Base-by-base conservation (phyloP, 768 basidiomycete genomes). In the Boletus reticulatus region DNA sequence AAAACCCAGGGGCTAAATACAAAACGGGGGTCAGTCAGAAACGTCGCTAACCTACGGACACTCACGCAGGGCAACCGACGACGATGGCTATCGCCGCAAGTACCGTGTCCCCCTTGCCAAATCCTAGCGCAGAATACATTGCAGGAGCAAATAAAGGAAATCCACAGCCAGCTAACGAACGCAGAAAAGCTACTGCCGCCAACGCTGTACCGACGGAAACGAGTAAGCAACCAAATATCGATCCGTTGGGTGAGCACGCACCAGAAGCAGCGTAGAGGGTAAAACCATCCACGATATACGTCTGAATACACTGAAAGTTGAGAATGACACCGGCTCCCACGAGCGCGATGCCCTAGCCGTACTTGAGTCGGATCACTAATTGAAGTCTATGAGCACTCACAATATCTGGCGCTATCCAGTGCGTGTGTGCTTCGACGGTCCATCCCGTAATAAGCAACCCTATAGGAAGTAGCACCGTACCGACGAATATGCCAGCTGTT, bases 101-200 rank as follows among this genome's bases (percentile, higher is more conserved):
- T 4, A 91, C 75, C 0, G 88, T 86, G 58, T 84, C 71, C 10
- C 85, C 87, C 56, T 84, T 86, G 0, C 88, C 89, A 53, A 85
- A 87, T 4, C 88, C 89, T 1, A 91, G 73, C 14, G 74, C 72
- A 1, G 73, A 67, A 68, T 81, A 90, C 82, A 91, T 87, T 37
- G 79, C 73, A 19, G 85, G 83, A 4, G 84, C 87, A 60, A 92
- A 92, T 17, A 92, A 71, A 3, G 89, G 90, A 65, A 92, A 90
- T 1, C 79, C 83, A 50, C 89, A 91, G 0, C 89, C 89, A 1
- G 82, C 81, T 0, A 89, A 52, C 0, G 85, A 83, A 24, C 89
- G 82, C 14, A 89, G 66, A 65, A 70, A 85, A 0, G 84, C 72
- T 19, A 82, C 81, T 0, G 87, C 86, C 0, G 87, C 87, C 11